Evolutionary conservation across 176 grass and related monocot species (phyloP), one percentile per base, ranked within the genome.

Genomic region (Aegilops umbellulata): DNA sequence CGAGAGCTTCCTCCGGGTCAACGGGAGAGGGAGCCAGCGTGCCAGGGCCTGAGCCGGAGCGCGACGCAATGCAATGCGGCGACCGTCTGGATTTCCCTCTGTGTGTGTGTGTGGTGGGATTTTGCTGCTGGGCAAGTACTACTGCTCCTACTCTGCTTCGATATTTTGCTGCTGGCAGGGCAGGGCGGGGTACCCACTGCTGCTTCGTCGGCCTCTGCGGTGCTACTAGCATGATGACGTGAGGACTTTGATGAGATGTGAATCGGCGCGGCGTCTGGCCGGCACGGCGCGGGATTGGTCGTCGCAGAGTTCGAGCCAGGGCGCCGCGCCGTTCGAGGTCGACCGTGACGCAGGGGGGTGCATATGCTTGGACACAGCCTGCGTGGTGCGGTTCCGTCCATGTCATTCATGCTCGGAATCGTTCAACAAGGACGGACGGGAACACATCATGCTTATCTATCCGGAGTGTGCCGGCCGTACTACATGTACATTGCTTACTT

Each of bases 251-350:
- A 38, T 32, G 63, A 14, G 62, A 47, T 30, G 79, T 67, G 79
- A 68, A 8, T 8, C 17, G 39, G 39, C 61, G 79, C 38, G 5
- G 61, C 41, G 60, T 60, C 30, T 30, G 2, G 76, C 58, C 31
- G 76, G 2, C 10, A 5, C 20, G 55, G 76, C 35, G 17, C 60
- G 16, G 19, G 23, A 31, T 62, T 74, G 81, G 25, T 80, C 77
- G 27, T 26, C 14, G 35, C 79, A 17, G 82, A 51, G 58, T 65
- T 65, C 0, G 60, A 69, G 41, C 5, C 4, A 8, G 13, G 25
- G 3, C 72, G 51, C 88, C 72, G 51, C 88, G 79, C 36, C 36
- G 53, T 1, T 78, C 65, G 72, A 82, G 72, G 72, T 7, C 27
- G 19, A 8, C 82, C 51, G 51, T 57, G 53, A 11, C 44, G 46